Evolutionary conservation across 108 stramenopile species (phyloP).

Genomic region (Parmales sp.): DNA sequence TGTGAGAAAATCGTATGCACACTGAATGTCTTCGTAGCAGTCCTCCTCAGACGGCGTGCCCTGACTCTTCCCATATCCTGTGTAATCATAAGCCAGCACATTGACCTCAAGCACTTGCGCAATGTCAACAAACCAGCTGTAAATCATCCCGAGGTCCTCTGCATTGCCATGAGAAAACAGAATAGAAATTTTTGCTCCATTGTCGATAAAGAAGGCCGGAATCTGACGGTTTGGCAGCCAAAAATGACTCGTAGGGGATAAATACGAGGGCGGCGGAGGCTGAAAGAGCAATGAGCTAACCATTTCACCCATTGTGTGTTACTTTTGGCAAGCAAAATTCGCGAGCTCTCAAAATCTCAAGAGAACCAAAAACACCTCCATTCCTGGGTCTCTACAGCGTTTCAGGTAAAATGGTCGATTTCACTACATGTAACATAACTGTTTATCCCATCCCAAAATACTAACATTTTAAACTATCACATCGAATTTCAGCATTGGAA

Average conservation of each 20-base stretch:
- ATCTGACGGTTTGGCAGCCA: constrained; percentile 71
- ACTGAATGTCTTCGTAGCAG: constrained; percentile 86
- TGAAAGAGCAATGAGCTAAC: constrained; percentile 78
- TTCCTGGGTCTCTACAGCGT: too few relatives aligned
- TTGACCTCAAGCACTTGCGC: constrained; percentile 78
- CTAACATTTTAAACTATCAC: too few relatives aligned
- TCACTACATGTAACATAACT: too few relatives aligned
- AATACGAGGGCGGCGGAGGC: constrained; percentile 72
- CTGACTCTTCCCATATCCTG: constrained; percentile 77
- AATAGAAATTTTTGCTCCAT: constrained; percentile 68
- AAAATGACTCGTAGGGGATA: constrained; percentile 79
- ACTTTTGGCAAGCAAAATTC: too few relatives aligned
- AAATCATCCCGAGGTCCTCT: constrained; percentile 85
- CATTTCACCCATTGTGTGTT: constrained; percentile 59
- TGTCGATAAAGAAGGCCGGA: constrained; percentile 77
- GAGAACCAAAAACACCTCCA: too few relatives aligned
- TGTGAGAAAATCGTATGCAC: constrained; percentile 76
- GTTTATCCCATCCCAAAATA: too few relatives aligned
- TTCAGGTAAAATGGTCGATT: too few relatives aligned
- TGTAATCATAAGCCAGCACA: constrained; percentile 92
- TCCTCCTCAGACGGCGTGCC: constrained; percentile 56
- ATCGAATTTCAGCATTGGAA: too few relatives aligned
- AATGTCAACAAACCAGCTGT: constrained; percentile 84
- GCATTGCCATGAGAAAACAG: constrained; percentile 87
- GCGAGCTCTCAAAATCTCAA: too few relatives aligned